Percentiles rank a stretch among this genome's conserved stretches.
phyloP scores from a whole-genome alignment of 768 basidiomycete genomes.

The Auricularia sp. region DNA sequence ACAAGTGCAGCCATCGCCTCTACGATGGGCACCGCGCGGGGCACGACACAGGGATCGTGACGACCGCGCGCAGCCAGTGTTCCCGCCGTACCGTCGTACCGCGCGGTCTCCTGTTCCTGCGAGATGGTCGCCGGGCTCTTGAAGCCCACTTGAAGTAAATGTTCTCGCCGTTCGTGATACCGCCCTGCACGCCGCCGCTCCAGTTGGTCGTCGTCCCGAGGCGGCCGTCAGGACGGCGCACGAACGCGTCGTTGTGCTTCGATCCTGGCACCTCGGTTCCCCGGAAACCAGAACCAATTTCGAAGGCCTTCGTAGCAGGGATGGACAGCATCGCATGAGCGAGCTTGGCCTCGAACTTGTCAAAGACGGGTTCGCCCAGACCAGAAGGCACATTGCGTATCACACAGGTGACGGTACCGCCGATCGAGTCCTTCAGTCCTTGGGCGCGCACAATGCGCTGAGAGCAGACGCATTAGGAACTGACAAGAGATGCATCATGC shows the following conservation, averaged over 20 bases:
- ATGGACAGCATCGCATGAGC: constrained; percentile 98
- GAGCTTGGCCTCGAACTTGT: constrained; percentile 93
- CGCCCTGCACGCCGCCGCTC: constrained; percentile 96
- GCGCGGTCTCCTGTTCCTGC: constrained; percentile 78
- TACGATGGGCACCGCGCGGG: constrained; percentile 93
- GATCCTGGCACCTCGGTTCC: constrained; percentile 91
- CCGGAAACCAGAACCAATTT: constrained; percentile 92
- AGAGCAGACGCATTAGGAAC: constrained; percentile 1
- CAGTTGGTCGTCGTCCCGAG: constrained; percentile 86
- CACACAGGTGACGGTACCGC: constrained; percentile 95
- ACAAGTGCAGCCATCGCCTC: constrained; percentile 96
- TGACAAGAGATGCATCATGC: not conserved
- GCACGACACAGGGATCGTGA: constrained; percentile 96
- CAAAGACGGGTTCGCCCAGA: constrained; percentile 94
- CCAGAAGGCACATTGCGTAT: constrained; percentile 85
- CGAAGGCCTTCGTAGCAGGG: constrained; percentile 96
- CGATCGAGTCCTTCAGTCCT: constrained; percentile 84
- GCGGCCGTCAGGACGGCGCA: constrained; percentile 49
- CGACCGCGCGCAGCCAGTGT: constrained; percentile 83
- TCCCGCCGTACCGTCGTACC: constrained; percentile 87
- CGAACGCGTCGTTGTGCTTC: constrained; percentile 87
- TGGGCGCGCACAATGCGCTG: constrained; percentile 93
- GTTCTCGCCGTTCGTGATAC: constrained; percentile 94
- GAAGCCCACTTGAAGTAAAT: constrained; percentile 96
- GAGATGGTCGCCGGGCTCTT: constrained; percentile 98